Base-by-base conservation (phyloP, 225 moss, liverwort and hornwort genomes). In the Physcomitrellopsis africana region DNA sequence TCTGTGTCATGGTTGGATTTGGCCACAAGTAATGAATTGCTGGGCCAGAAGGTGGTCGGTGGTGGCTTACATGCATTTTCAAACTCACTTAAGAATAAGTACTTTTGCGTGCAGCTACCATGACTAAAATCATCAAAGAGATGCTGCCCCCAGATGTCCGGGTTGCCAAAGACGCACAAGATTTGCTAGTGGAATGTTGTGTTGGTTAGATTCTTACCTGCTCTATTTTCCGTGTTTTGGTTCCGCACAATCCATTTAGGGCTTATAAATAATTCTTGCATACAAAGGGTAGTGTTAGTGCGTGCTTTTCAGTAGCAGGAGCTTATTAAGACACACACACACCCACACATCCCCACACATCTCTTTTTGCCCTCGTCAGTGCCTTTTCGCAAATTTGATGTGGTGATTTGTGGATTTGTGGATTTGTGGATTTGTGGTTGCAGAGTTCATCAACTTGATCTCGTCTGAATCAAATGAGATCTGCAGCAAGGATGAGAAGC, bases 121-220 rank as follows among this genome's bases (percentile, higher is more conserved):
- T 99, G 99, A 93, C 95, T 68, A 99, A 99, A 84, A 99, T 99
- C 57, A 95, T 99, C 55, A 99, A 99, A 82, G 99, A 99, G 83
- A 99, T 99, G 99, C 67, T 99, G 86, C 99, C 95, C 18, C 94
- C 99, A 60, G 99, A 99, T 80, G 95, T 99, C 60, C 92, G 99
- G 78, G 99, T 99, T 73, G 99, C 99, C 14, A 99, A 99, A 80
- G 99, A 99, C 77, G 99, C 99, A 45, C 99, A 99, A 63, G 99
- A 99, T 82, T 82, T 99, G 69, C 80, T 99, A 55, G 95, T 99
- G 32, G 99, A 99, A 80, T 95, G 99, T 74, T 99, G 99, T 78
- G 99, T 99, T 41, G 99, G 99, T 99, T 75, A 83, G 90, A 73
- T 57, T 18, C 67, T 72, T 56, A 32, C 53, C 41, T 65, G 22